Evolutionary conservation across 371 early-diverging fungal genomes (phyloP).

Genomic region (Actinomortierella wolfii): DNA sequence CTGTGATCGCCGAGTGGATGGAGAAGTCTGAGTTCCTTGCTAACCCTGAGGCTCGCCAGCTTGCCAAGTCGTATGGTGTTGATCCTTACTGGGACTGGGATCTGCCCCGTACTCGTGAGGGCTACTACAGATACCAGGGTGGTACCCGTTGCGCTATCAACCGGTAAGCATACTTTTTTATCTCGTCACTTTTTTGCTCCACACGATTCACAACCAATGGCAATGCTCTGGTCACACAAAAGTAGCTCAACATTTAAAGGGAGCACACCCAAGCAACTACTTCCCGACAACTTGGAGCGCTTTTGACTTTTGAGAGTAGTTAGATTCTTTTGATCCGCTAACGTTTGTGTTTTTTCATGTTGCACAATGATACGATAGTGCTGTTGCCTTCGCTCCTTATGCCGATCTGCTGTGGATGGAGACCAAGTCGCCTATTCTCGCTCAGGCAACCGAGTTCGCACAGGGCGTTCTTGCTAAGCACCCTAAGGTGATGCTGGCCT

Average conservation of each 20-base stretch:
- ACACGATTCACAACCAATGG: background rate
- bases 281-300: background rate
- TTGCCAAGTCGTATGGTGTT: slow-evolving; percentile 82
- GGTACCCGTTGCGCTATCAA: slow-evolving; percentile 91
- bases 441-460: slow-evolving; percentile 93
- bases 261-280: background rate
- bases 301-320: no score
- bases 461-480: slow-evolving; percentile 73
- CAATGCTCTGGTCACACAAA: background rate
- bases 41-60: slow-evolving; percentile 80
- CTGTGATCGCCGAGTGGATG: slow-evolving; percentile 56
- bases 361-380: slow-evolving; percentile 34
- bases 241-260: background rate
- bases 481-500: slow-evolving; percentile 78
- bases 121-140: slow-evolving; percentile 95
- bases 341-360: background rate
- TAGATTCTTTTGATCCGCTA: no score
- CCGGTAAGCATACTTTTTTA: slow-evolving; percentile 51
- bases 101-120: slow-evolving; percentile 91
- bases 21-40: slow-evolving; percentile 67
- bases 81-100: slow-evolving; percentile 95
- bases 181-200: background rate
- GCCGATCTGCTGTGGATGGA: slow-evolving; percentile 99
- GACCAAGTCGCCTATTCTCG: slow-evolving; percentile 90
- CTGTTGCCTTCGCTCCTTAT: slow-evolving; percentile 90